Conservation (phyloP, 1,139 yeast genomes). For the Suhomyces chickasaworum region DNA sequence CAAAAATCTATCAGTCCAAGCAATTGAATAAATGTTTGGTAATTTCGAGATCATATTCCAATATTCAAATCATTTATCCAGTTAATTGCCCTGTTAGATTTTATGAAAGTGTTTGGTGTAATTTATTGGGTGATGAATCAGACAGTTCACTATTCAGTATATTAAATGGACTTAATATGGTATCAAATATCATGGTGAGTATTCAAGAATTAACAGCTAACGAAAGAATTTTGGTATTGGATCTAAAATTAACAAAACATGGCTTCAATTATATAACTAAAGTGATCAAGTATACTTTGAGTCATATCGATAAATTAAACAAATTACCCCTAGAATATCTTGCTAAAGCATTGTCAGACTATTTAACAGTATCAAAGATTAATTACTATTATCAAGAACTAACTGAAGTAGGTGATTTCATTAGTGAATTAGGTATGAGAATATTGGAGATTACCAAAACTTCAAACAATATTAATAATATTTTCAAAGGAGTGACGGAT, state of each 20-base stretch:
- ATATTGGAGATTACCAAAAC: conserved; percentile 35
- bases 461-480: conserved; percentile 33
- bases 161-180: conserved; percentile 28
- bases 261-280: conserved; percentile 35
- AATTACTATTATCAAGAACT: conserved; percentile 44
- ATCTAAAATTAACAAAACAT: conserved; percentile 43
- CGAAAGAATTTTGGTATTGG: conserved; percentile 42
- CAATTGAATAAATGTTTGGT: conserved; percentile 11
- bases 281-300: conserved; percentile 33
- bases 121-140: conserved; percentile 62
- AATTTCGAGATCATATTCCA: conserved; percentile 12
- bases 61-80: conserved; percentile 45
- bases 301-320: conserved; percentile 21
- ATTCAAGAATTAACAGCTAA: conserved; percentile 38
- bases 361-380: conserved; percentile 45
- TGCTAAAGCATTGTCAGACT: conserved; percentile 39
- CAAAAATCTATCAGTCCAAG: not conserved
- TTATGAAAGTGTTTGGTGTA: conserved; percentile 52
- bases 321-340: conserved; percentile 9
- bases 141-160: conserved; percentile 44
- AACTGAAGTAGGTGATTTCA: conserved; percentile 47
- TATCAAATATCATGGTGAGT: conserved; percentile 40
- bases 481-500: conserved; percentile 39
- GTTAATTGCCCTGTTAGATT: conserved; percentile 18
- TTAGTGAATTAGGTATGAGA: conserved; percentile 36